A percentile compares a stretch with the other conserved stretches of the same genome.
phyloP scores from a whole-genome alignment of 2,329 filamentous ascomycete genomes.

The Tolypocladium pustulatum region DNA sequence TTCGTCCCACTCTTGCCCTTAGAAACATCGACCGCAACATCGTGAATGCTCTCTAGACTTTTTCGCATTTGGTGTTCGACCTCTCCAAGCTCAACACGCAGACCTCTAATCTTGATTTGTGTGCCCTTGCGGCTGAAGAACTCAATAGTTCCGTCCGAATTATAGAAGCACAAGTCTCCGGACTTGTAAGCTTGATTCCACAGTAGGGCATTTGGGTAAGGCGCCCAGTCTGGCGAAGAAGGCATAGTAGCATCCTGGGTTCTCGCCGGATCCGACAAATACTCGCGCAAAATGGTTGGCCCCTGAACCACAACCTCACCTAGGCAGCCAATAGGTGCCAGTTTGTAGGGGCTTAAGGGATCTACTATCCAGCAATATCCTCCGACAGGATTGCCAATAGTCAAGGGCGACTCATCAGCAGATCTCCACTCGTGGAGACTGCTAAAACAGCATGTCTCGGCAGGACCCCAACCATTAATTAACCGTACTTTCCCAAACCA shows the following conservation, averaged over 20 bases:
- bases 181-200: slow-evolving; percentile 7
- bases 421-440: slow-evolving; percentile 1
- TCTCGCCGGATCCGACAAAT: background rate
- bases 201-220: background rate
- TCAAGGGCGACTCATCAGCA: background rate
- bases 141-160: slow-evolving; percentile 7
- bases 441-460: slow-evolving; percentile 3
- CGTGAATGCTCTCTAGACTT: background rate
- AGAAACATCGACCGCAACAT: background rate
- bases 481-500: slow-evolving; percentile 5
- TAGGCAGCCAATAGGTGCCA: slow-evolving; percentile 3
- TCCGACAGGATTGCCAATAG: slow-evolving; percentile 1
- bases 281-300: slow-evolving; percentile 4
- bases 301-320: slow-evolving; percentile 7
- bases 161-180: slow-evolving; percentile 8
- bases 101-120: slow-evolving; percentile 10
- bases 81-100: slow-evolving; percentile 8
- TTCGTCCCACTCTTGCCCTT: background rate
- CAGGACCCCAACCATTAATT: slow-evolving; percentile 7
- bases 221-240: background rate
- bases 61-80: slow-evolving; percentile 5
- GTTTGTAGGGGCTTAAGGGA: background rate
- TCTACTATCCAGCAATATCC: slow-evolving; percentile 4
- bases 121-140: slow-evolving; percentile 2
- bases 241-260: background rate